phyloP scores from a whole-genome alignment of 2,329 filamentous ascomycete species.

The Sporothrix curviconia region DNA sequence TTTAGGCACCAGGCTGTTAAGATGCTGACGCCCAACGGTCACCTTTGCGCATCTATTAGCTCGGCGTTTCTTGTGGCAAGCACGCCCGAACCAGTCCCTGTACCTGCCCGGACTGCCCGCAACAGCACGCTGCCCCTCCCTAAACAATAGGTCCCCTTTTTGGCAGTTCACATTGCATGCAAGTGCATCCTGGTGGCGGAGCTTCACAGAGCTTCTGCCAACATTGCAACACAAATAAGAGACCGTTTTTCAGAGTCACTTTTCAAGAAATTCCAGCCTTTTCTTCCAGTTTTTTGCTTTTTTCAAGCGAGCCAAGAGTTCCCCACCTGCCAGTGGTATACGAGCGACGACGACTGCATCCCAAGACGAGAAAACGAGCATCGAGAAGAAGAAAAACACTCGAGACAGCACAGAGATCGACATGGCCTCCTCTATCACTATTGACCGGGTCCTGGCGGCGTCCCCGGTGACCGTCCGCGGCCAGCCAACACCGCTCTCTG shows the following conservation, averaged over 20 bases:
- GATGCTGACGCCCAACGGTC: no score
- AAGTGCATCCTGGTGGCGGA: conserved; percentile 1
- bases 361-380: not conserved
- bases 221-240: not conserved
- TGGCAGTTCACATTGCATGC: not conserved
- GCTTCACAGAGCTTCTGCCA: not conserved
- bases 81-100: not conserved
- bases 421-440: conserved; percentile 40
- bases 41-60: not conserved
- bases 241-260: not conserved
- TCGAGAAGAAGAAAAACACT: not conserved
- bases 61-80: not conserved
- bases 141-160: conserved; percentile 14
- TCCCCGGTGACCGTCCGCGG: conserved; percentile 77
- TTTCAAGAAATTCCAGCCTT: not conserved
- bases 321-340: no score
- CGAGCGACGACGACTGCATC: no score
- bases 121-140: conserved; percentile 17
- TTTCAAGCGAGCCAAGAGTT: no score
- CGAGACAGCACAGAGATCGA: not conserved
- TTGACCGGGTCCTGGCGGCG: conserved; percentile 73
- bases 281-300: no score
- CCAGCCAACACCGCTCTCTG: conserved; percentile 80
- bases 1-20: conserved; percentile 21
- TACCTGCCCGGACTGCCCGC: conserved; percentile 21